Evolutionary conservation across 306 rosid genomes (phyloP), one percentile per base, ranked within the genome.

Genomic region (Boehmeria nivea): DNA sequence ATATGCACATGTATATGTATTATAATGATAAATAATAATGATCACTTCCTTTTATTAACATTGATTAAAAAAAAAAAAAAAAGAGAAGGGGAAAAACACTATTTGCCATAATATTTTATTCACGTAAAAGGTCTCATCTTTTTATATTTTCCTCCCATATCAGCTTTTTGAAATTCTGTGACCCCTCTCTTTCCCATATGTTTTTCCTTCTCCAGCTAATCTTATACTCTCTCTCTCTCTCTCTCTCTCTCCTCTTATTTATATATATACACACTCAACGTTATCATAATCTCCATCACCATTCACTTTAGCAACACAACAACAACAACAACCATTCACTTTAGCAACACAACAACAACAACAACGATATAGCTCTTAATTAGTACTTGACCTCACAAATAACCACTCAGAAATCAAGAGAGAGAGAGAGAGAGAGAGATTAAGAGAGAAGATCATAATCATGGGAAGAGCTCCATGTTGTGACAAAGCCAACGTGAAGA

Each of bases 391-490:
- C 58, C 66, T 50, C 60, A 66, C 15, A 52, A 54, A 53, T 53
- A 25, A 10, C 25, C 59, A 53, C 59, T 31, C 25, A 43, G 20
- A 36, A 25, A 42, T 36, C 23, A 36, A 19, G 18, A n/a, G 7
- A 33, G 12, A 37, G 23, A 40, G 43, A 10, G n/a, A 19, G 18
- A n/a, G 7, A 33, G 12, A 37, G 23, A 40, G 43, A 10, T n/a
- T n/a, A n/a, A n/a, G n/a, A 15, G 50, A 9, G 51, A 16, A 26
- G 28, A 51, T 33, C 38, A 33, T 4, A 59, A 33, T 56, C 37
- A 91, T 91, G 99, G 99, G 99, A 17, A 87, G 96, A 62, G 99
- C 96, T 66, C 99, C 99, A 74, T 91, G 99, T 76, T 91, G 99
- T 74, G 99, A 91, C 88, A 91, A 91, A 77, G 89, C 96, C 63